Base-by-base conservation (phyloP, 2,329 filamentous ascomycete species). In the Biscogniauxia marginata region DNA sequence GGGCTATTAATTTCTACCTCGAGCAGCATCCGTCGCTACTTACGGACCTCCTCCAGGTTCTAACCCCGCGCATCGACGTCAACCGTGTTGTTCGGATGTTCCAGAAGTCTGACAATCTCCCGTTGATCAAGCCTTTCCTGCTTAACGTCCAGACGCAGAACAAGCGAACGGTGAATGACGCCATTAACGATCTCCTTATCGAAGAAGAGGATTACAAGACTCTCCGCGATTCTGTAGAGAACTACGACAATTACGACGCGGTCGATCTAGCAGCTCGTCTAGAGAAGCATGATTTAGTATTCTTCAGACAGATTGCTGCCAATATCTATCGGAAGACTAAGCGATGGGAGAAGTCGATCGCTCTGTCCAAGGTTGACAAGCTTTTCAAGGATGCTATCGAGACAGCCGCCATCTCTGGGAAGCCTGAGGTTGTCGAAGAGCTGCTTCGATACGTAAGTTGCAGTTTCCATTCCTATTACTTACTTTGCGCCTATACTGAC, bases 201-300 rank as follows among this genome's bases (percentile, higher is more conserved):
- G 95, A 99, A 75, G 95, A 99, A 75, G 96, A 99, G 72, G 96
- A 99, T 73, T 93, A 99, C 84, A 98, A 99, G 87, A 97, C 93
- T 16, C 83, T 99, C 23, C 90, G 92, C 52, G 95, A 99, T 75
- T 99, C 95, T 1, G 93, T 97, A 9, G 91, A 97, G 78, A 96
- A 96, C 78, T 96, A 97, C 74, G 95, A 99, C 81, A 99, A 99
- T 78, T 99, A 98, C 71, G 96, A 99, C 73, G 89, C 93, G 2
- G 90, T 96, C 48, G 93, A 96, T 22, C 85, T 99, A 58, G 96
- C 95, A 2, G 84, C 90, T 71, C 90, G 95, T 54, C 82, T 99
- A 9, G 96, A 99, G 84, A 95, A 95, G 79, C 96, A 99, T 71
- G 95, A 99, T 55, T 80, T 99, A 49, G 93, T 99, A 63, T 99